Conservation (phyloP, 2,329 filamentous ascomycete species). For the Thelonectria rubi region DNA sequence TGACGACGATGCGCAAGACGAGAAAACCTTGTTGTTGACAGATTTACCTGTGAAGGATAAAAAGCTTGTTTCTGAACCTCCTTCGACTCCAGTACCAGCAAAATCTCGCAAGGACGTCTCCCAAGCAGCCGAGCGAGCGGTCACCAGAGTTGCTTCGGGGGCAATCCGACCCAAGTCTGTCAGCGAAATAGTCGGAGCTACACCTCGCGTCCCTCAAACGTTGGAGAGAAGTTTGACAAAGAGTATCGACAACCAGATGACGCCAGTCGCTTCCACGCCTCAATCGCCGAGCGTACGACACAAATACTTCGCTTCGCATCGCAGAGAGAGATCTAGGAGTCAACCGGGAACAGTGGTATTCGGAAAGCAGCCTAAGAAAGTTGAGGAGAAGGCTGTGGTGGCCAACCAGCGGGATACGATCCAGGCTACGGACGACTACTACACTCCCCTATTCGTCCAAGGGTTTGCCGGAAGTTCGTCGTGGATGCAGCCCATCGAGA, state of each 20-base stretch:
- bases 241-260: constrained; percentile 48
- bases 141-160: constrained; percentile 74
- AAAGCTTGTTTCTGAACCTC: constrained; percentile 19
- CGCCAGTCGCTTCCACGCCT: constrained; percentile 54
- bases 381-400: constrained; percentile 57
- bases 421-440: constrained; percentile 68
- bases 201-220: constrained; percentile 50
- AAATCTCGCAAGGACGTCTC: constrained; percentile 32
- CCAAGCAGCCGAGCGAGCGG: constrained; percentile 61
- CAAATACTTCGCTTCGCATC: constrained; percentile 48
- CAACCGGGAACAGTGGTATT: constrained; percentile 82
- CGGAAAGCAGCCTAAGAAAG: constrained; percentile 68
- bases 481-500: constrained; percentile 72
- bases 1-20: constrained; percentile 24
- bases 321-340: constrained; percentile 67
- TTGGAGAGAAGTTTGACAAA: constrained; percentile 49
- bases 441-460: constrained; percentile 69
- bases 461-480: constrained; percentile 63
- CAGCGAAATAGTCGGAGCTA: constrained; percentile 74
- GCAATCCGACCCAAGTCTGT: constrained; percentile 77
- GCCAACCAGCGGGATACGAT: constrained; percentile 52
- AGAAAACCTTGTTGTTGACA: constrained; percentile 21
- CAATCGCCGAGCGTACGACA: constrained; percentile 52
- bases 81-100: constrained; percentile 22
- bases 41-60: constrained; percentile 8